Base-by-base conservation (phyloP, 768 basidiomycete genomes). In the Calocybe gangraenosa region DNA sequence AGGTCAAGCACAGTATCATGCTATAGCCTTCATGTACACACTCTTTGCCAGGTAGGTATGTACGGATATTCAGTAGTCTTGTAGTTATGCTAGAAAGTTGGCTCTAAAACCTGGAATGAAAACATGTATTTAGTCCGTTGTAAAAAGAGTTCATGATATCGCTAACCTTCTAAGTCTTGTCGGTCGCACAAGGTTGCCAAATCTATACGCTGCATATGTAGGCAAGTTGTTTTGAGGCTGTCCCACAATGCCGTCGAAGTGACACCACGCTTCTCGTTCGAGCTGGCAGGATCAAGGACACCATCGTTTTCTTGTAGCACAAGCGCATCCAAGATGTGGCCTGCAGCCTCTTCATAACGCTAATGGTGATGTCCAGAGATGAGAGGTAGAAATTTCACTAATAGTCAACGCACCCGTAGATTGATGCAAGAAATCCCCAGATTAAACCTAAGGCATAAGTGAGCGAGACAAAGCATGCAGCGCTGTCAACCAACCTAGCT, bases 361-460 rank as follows among this genome's bases (percentile, higher is more conserved):
- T 92, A 58, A 39, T 40, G 34, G 15, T 31, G 50, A 36, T 19
- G 38, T 28, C 39, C 37, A 50, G 41, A 21, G 30, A 37, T 32
- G 48, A 28, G 33, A 33, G 39, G 7, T 3, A 19, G 11, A 32
- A 22, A 38, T 22, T 45, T n/a, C 28, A 37, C 25, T 22, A 48
- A 44, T 55, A 46, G 34, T 42, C 40, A 37, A 68, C 75, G 46
- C 60, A 92, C 90, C 42, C 78, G 75, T 45, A 97, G 75, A 61
- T 91, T 93, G 58, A 92, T 88, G 59, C 83, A 90, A 1, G 92
- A 90, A 50, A 96, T 96, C 17, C 92, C 93, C 13, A 96, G 72
- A 64, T 97, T 96, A 64, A 91, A 96, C 55, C 92, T 93, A 46
- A n/a, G 37, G 32, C 5, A n/a, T 31, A 23, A 28, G 43, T 50